Base-by-base conservation (phyloP, 371 early-diverging fungal species). In the Mucor sp. region DNA sequence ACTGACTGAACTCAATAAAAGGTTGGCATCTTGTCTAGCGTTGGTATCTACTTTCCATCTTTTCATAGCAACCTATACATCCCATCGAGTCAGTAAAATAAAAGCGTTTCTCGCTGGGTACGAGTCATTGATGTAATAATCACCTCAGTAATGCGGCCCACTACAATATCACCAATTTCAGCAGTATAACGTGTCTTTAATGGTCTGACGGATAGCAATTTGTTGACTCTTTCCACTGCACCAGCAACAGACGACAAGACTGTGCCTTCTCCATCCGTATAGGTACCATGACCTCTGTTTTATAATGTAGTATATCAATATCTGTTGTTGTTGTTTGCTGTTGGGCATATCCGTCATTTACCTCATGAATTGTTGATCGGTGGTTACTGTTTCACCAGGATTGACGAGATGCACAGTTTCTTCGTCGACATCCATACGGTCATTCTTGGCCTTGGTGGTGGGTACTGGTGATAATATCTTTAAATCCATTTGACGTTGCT, bases 21-120 rank as follows among this genome's bases (percentile, higher is more conserved):
- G 80, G 25, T 94, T 86, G 6, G 92, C 95, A 76, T 99, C 98
- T 74, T 92, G 93, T 43, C 91, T 88, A 30, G 94, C 89, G 75
- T 94, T 95, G 39, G 97, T 90, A 77, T 99, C 99, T 0, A 99
- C 94, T 71, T 93, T 95, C 99, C 99, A 99, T 73, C 99, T 93
- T 83, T 93, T 98, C 60, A 88, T 90, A 1, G 85, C 83, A 8
- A 93, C 85, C 87, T 87, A 63, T 44, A 27, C 4, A 27, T 53
- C 27, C 9, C 27, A 17, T 41, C 2, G 41, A 41, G 41, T 41
- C 17, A 41, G 41, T 12, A 53, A 53, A 23, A 30, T 6, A 30
- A n/a, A n/a, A n/a, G n/a, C n/a, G n/a, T n/a, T n/a, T n/a, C n/a
- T n/a, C n/a, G n/a, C n/a, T n/a, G n/a, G n/a, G n/a, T n/a, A n/a